Conservation (phyloP, 2,329 filamentous ascomycete species). For the Ploettnerulaceae sp. region DNA sequence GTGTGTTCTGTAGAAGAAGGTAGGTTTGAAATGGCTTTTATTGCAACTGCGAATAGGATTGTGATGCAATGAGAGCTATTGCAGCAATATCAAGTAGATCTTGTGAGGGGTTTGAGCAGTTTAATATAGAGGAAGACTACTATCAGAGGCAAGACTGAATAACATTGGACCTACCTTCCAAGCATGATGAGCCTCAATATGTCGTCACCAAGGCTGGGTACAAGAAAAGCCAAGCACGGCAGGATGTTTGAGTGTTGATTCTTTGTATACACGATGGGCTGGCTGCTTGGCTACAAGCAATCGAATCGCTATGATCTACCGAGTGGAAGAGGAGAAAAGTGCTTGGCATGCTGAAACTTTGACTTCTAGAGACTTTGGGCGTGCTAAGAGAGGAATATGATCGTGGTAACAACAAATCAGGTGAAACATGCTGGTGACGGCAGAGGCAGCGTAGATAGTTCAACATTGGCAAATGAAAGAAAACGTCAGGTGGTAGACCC, state of each 20-base stretch:
- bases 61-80: not conserved
- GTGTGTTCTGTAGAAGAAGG: not conserved
- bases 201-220: conserved; percentile 11
- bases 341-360: not conserved
- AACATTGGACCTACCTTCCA: not conserved
- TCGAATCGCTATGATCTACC: not conserved
- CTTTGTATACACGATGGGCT: not conserved
- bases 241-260: conserved; percentile 1
- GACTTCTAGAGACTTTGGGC: not conserved
- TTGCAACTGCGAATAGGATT: not conserved
- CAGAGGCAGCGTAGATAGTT: not conserved
- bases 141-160: not conserved
- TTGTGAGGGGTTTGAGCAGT: not conserved
- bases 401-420: not conserved
- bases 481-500: conserved; percentile 2
- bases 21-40: not conserved
- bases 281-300: not conserved
- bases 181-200: not conserved
- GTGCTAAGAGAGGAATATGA: not conserved
- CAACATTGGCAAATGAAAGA: conserved; percentile 1
- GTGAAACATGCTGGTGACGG: not conserved
- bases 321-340: not conserved
- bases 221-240: conserved; percentile 10
- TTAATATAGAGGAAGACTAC: conserved; percentile 5
- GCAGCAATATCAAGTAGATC: too few species aligned